Evolutionary conservation across 2,329 filamentous ascomycete genomes (phyloP).

Genomic region (Torrubiellomyces zombiae): DNA sequence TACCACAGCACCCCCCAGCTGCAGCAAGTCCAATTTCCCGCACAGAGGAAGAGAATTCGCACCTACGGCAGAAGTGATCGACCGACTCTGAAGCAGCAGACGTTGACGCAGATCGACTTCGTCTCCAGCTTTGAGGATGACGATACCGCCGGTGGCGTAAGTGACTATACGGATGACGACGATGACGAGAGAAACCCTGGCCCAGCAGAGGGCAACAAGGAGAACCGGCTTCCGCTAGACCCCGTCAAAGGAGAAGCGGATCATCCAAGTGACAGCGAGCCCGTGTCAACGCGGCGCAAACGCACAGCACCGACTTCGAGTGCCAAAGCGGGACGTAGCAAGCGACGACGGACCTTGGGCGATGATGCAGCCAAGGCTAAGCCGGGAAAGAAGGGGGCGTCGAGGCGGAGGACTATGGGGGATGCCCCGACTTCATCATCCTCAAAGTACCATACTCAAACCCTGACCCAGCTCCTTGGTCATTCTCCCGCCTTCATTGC

Average conservation of each 20-base stretch:
- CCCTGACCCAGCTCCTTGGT: constrained; percentile 22
- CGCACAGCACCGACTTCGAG: constrained; percentile 1
- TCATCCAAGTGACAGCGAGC: constrained; percentile 10
- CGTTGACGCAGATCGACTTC: constrained; percentile 25
- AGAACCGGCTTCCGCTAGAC: constrained; percentile 4
- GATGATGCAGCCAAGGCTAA: constrained; percentile 9
- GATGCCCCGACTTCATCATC: constrained; percentile 13
- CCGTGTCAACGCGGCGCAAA: constrained; percentile 10
- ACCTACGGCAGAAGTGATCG: constrained; percentile 16
- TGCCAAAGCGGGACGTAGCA: constrained; percentile 2
- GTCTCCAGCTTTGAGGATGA: constrained; percentile 18
- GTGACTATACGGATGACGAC: constrained; percentile 12
- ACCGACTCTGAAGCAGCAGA: constrained; percentile 20
- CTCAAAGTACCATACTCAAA: constrained; percentile 23
- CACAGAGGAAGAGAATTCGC: constrained; percentile 16
- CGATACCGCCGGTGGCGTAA: constrained; percentile 8
- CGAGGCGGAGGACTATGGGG: constrained; percentile 15
- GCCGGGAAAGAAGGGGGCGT: constrained; percentile 6
- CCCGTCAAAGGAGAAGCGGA: constrained; percentile 2
- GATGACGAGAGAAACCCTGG: not conserved
- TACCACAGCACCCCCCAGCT: constrained; percentile 20
- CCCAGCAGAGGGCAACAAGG: constrained; percentile 8
- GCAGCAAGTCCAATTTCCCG: constrained; percentile 22
- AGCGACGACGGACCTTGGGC: constrained; percentile 13
- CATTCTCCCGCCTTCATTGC: constrained; percentile 13